Conservation (phyloP, 2,329 filamentous ascomycete genomes). For the Paecilomyces sp. region DNA sequence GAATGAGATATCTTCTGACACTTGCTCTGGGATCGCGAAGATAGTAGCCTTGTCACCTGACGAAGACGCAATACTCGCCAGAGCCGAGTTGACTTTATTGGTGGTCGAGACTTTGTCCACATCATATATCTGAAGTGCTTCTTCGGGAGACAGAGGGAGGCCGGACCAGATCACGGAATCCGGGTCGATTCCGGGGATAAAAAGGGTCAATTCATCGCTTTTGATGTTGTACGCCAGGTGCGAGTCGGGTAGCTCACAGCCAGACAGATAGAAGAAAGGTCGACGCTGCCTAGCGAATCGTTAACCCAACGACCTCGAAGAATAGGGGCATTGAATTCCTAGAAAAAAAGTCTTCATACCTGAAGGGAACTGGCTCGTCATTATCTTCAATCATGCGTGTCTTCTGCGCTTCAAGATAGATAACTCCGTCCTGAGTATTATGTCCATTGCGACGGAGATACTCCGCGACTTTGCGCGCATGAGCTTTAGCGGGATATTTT, state of each 20-base stretch:
- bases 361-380: slow-evolving; percentile 73
- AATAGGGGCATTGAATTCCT: not conserved
- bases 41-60: slow-evolving; percentile 45
- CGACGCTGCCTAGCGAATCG: slow-evolving; percentile 62
- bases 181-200: slow-evolving; percentile 81
- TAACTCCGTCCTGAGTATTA: slow-evolving; percentile 57
- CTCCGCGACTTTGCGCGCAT: slow-evolving; percentile 76
- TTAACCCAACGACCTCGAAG: not conserved
- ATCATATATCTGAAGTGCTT: slow-evolving; percentile 71
- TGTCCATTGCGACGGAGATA: slow-evolving; percentile 61
- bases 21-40: slow-evolving; percentile 71
- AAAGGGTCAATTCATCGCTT: slow-evolving; percentile 68
- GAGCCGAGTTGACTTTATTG: slow-evolving; percentile 66
- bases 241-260: slow-evolving; percentile 73
- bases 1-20: slow-evolving; percentile 66
- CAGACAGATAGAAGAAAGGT: slow-evolving; percentile 91
- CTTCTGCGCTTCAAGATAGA: slow-evolving; percentile 84
- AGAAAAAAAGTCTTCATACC: slow-evolving; percentile 42
- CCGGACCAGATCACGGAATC: slow-evolving; percentile 91
- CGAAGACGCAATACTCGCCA: slow-evolving; percentile 43
- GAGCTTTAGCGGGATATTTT: slow-evolving; percentile 76
- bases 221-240: slow-evolving; percentile 74
- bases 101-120: slow-evolving; percentile 70
- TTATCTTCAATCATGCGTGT: slow-evolving; percentile 82
- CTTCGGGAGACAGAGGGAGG: slow-evolving; percentile 66